Base-by-base conservation (phyloP, 2,329 filamentous ascomycete genomes). In the Xylaria multiplex region DNA sequence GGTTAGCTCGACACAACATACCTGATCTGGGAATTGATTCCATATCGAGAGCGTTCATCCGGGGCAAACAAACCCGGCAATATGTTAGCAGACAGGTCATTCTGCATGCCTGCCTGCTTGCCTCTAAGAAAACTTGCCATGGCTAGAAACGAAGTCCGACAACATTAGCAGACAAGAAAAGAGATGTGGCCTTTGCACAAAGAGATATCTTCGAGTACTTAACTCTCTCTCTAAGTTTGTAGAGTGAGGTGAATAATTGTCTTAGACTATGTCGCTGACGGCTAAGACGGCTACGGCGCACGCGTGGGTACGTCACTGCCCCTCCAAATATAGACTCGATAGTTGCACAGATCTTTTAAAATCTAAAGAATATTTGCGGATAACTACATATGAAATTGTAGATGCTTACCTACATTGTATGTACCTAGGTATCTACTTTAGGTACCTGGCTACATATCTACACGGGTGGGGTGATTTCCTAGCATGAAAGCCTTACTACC, bases 71-170 rank as follows among this genome's bases (percentile, higher is more conserved):
- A 82, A 68, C 93, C 91, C 43, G 93, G 87, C 19, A 88, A 84
- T 69, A 98, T 88, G 71, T 90, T 91, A 19, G 90, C 89, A 59
- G 94, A 97, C 71, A 99, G 86, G 81, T 98, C 96, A 80, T 91
- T 92, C 77, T 93, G 91, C 73, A 99, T 91, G 75, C 96, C 96
- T 64, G 93, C 88, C 85, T 98, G 96, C 85, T 97, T 97, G 73
- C 92, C 91, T 77, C 96, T 87, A 69, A 99, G 83, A 77, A 98
- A 95, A 74, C 91, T 88, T 62, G 94, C 89, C 94, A 97, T 97
- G 55, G 49, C 49, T 7, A 16, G 50, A 53, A 35, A 55, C 16
- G 40, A 50, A 24, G 37, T 30, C 50, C 3, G 27, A 32, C 40
- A 42, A 16, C 32, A 27, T 27, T 32, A 22, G 11, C 49, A 30